These are phyloP conservation scores for Ophiocordyceps camponoti-leonardi DNA, from an alignment of 2,329 filamentous ascomycete species.

Conservation along the genomic window DNA sequence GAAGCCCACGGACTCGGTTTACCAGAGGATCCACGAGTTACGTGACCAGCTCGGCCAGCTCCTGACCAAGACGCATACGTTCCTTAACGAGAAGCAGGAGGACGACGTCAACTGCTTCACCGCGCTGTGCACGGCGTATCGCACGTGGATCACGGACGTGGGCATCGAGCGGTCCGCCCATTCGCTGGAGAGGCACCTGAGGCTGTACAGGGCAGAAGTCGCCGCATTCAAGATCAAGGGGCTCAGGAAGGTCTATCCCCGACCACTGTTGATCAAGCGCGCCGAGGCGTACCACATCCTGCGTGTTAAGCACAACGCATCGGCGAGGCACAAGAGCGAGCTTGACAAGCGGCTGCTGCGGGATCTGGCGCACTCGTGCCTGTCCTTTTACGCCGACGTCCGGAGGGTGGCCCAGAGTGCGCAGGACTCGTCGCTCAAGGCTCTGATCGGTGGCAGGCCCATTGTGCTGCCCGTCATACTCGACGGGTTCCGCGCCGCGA, in stretches of 20 bases:
- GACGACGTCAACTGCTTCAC: constrained; percentile 96
- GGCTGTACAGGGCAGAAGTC: constrained; percentile 73
- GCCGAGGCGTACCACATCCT: constrained; percentile 92
- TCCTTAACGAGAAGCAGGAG: constrained; percentile 69
- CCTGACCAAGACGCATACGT: constrained; percentile 69
- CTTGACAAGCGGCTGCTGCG: constrained; percentile 72
- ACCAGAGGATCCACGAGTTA: constrained; percentile 61
- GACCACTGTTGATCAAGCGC: constrained; percentile 78
- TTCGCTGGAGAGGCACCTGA: constrained; percentile 70
- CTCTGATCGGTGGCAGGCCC: constrained; percentile 71
- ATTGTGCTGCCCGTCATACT: constrained; percentile 83
- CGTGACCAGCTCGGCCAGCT: constrained; percentile 66
- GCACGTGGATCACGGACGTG: constrained; percentile 94
- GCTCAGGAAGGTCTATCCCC: constrained; percentile 77
- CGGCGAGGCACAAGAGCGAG: constrained; percentile 74
- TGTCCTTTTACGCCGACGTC: constrained; percentile 88
- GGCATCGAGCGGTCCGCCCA: constrained; percentile 92
- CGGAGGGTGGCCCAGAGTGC: constrained; percentile 85
- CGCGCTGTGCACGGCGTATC: constrained; percentile 76
- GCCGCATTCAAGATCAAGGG: constrained; percentile 91
- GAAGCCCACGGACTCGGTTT: constrained; percentile 34
- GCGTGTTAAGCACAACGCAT: constrained; percentile 83
- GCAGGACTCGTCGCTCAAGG: constrained; percentile 84
- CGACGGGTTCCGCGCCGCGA: constrained; percentile 57
- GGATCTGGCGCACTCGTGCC: constrained; percentile 76